Evolutionary conservation across 257 asterid species (phyloP), one percentile per base, ranked within the genome.

Genomic region (Solanum piurae): DNA sequence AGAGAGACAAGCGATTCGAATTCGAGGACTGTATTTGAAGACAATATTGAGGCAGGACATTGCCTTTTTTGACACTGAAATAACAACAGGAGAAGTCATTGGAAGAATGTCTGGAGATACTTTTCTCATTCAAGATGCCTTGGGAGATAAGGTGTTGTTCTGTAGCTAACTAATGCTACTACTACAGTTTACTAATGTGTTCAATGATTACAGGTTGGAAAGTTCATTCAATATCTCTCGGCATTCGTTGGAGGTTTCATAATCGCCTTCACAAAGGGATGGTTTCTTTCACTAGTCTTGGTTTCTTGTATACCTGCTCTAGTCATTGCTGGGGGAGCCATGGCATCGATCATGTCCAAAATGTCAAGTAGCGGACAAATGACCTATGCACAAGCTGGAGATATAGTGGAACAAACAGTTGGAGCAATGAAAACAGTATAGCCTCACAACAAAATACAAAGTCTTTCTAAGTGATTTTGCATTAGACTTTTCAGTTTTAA

Each of bases 101-200:
- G 94, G 94, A 58, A 90, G 94, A 40, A 92, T 93, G 93, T 93
- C 96, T 18, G 96, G 96, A 10, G 95, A 93, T 79, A 92, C 94
- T 20, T 87, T 92, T 85, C 94, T 93, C 83, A 94, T 94, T 55
- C 98, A 96, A 92, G 96, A 96, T 31, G 98, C 98, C 87, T 94
- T 96, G 95, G 96, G 98, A 0, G 98, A 93, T 89, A 96, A 96
- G 75, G 98, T 95, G 83, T 83, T 6, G 55, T 68, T 44, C 40
- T 27, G 38, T 38, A 87, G 0, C 34, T 12, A 23, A 33, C 49
- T 52, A 52, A 52, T 52, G 62, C 9, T 44, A 13, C 14, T 37
- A 36, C 14, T 73, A 33, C 33, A 37, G 6, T 12, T 38, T 2
- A 75, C 33, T 21, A 38, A 23, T 38, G 83, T 74, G 83, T 38